Evolutionary conservation across 2,329 filamentous ascomycete species (phyloP), one percentile per base, ranked within the genome.

Genomic region (Colletotrichum destructivum): DNA sequence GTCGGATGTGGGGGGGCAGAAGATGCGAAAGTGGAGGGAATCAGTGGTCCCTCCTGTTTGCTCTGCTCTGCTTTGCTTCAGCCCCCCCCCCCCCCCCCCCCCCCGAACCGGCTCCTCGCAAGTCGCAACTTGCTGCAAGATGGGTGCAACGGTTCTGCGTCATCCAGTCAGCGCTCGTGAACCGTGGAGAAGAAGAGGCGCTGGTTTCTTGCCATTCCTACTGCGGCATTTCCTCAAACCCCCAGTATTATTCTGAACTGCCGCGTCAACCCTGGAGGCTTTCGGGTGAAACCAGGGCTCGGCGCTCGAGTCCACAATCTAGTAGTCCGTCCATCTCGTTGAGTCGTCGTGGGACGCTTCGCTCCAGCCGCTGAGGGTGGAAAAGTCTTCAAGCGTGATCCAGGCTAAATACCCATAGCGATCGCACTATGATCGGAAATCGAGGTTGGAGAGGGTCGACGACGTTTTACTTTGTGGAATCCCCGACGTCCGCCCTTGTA

Each of bases 371-470:
- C 6, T 42, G 35, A 46, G 46, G 51, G 56, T 52, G 7, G 57
- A 55, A 63, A 68, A 68, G 57, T 66, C 57, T 71, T 62, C 57
- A 67, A 66, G 62, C 62, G 62, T 51, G 46, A 47, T 13, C 23
- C 71, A 62, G 67, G 26, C 71, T 71, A 71, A 66, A 66, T 70
- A 63, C 35, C 38, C 71, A 71, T 44, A 40, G 40, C 26, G 52
- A 57, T 51, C 42, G 51, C 61, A 49, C 66, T 69, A 38, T 54
- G 40, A 21, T 52, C 56, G 56, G 57, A 64, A 44, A 51, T 61
- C 66, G 42, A 65, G 44, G 55, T 69, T 42, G 51, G 54, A 31
- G 57, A 31, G 23, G 54, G 23, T 51, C 51, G 63, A 44, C 51
- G 63, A 44, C 35, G 31, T 42, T 56, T 61, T 26, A 26, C 65